Evolutionary conservation across 139 green algal species (phyloP).

Genomic region (Chlorella sp.): DNA sequence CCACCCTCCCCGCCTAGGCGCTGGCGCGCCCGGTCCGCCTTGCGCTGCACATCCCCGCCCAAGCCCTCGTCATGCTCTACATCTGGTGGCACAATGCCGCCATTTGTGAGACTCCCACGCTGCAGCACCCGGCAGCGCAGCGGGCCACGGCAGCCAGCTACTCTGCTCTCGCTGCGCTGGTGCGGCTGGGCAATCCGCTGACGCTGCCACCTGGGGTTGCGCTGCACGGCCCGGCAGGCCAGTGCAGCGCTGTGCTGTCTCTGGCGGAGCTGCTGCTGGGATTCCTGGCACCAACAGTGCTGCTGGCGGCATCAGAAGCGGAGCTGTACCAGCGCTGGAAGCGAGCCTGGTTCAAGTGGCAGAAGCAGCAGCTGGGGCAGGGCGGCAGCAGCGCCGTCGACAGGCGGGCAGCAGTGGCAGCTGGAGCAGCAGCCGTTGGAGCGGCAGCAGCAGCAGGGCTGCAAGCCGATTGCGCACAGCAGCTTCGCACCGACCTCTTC

Average conservation of each 20-base stretch:
- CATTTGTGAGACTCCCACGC: background rate
- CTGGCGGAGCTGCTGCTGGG: slow-evolving; percentile 12
- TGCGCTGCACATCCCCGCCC: background rate
- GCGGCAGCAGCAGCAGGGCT: too few relatives aligned
- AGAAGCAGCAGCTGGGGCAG: background rate
- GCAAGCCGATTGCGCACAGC: too few relatives aligned
- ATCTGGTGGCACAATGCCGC: background rate
- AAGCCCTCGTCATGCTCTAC: background rate
- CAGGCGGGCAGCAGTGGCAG: background rate
- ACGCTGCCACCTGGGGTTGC: background rate
- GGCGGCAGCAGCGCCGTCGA: background rate
- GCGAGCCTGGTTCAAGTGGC: background rate
- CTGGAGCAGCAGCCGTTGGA: too few relatives aligned
- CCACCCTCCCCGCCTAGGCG: background rate
- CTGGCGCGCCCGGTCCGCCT: slow-evolving; percentile 13
- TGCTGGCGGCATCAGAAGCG: background rate
- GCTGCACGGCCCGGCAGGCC: background rate
- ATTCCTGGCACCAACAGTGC: background rate
- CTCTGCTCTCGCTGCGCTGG: background rate
- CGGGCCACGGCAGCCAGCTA: background rate
- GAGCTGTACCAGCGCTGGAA: background rate
- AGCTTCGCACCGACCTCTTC: background rate
- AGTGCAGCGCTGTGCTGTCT: background rate
- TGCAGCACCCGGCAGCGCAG: slow-evolving; percentile 10
- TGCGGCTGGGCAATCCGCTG: background rate